phyloP scores from a whole-genome alignment of 768 basidiomycete species.

The Russula emetica region DNA sequence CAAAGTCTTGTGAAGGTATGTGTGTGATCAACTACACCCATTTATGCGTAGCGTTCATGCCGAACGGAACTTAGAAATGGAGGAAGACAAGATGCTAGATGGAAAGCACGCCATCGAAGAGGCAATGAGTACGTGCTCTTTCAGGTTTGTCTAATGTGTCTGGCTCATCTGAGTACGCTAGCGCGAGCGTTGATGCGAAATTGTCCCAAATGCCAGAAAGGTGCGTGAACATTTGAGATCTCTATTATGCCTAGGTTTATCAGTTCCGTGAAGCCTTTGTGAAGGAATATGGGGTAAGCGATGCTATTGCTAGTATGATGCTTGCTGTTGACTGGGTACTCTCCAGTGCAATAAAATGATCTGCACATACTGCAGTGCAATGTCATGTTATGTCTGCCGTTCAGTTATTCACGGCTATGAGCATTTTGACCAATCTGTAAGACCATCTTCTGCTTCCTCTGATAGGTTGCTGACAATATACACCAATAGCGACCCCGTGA shows the following conservation, averaged over 20 bases:
- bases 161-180: conserved; percentile 32
- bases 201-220: conserved; percentile 82
- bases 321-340: conserved; percentile 6
- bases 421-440: conserved; percentile 55
- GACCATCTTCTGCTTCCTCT: neutral
- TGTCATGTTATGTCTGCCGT: conserved; percentile 85
- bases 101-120: conserved; percentile 80
- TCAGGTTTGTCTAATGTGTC: neutral
- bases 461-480: neutral
- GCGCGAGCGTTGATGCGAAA: conserved; percentile 80
- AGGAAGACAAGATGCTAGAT: conserved; percentile 70
- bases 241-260: neutral
- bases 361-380: conserved; percentile 63
- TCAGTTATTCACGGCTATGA: conserved; percentile 69
- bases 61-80: conserved; percentile 49
- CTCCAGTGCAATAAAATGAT: conserved; percentile 88
- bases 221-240: conserved; percentile 36
- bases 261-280: conserved; percentile 55
- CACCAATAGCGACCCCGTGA: conserved; percentile 14
- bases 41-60: conserved; percentile 14
- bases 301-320: neutral
- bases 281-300: conserved; percentile 69
- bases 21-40: neutral
- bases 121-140: conserved; percentile 70
- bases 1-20: conserved; percentile 73